Evolutionary conservation across 495 filamentous ascomycete species (phyloP), one percentile per base, ranked within the genome.

Genomic region (Xylaria grammica): DNA sequence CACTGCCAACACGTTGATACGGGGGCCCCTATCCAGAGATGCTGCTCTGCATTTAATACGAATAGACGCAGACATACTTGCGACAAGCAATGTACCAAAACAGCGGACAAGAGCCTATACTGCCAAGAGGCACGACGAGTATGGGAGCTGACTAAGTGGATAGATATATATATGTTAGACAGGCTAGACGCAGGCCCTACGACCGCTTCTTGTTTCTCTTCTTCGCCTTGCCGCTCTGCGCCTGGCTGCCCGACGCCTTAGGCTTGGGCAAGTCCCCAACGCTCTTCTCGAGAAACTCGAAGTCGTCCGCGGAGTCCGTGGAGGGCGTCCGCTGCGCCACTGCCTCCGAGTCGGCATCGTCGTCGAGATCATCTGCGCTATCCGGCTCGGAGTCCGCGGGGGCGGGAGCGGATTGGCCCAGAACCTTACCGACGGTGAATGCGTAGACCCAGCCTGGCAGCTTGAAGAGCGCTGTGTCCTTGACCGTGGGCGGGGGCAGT

Each of bases 401-500:
- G 11, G 77, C 17, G 22, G 67, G 42, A 32, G 75, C 71, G 8
- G 72, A 61, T 60, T 74, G 78, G 29, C 73, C 60, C 36, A 89
- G 53, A 46, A 88, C 65, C 7, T 83, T 81, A 45, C 89, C 85
- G 63, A 88, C 55, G 10, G 84, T 86, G 42, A 79, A 79, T n/a
- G 70, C 72, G 71, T 85, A 92, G 49, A 80, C 73, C 86, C 88
- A 93, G 48, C 84, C 55, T 0, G 92, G 92, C 6, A 94, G 75
- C 38, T 85, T 84, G 71, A 85, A 85, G 32, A 94, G 72, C 53
- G 90, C 84, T 0, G 92, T 96, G 66, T 94, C 86, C 30, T 77
- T 82, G 66, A 93, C 67, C 6, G 85, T 88, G 0, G 92, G 90
- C 49, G 78, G 77, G 24, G 83, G 77, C 40, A 92, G 84, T 63